phyloP scores from a whole-genome alignment of 2,329 filamentous ascomycete species.

The Phialocephala subalpina region DNA sequence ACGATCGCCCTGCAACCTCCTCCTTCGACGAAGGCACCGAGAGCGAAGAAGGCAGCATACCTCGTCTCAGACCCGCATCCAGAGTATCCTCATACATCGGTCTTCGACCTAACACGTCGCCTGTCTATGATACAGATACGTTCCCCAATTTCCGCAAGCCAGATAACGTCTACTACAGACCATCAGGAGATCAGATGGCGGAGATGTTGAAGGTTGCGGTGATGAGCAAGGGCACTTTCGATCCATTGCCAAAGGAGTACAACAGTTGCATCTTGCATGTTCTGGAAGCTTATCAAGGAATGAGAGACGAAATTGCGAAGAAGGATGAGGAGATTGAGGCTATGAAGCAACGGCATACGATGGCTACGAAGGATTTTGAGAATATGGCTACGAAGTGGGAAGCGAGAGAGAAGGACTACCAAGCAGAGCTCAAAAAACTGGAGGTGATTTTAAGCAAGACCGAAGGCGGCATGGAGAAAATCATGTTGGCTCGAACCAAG shows the following conservation, averaged over 20 bases:
- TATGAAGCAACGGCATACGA: conserved; percentile 36
- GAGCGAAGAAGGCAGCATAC: conserved; percentile 27
- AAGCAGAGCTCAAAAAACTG: conserved; percentile 41
- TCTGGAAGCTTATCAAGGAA: conserved; percentile 41
- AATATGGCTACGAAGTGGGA: conserved; percentile 39
- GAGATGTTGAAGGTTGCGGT: conserved; percentile 44
- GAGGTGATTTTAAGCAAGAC: conserved; percentile 43
- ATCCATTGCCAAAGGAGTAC: conserved; percentile 40
- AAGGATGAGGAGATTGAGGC: conserved; percentile 37
- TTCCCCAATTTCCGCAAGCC: conserved; percentile 35
- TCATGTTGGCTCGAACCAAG: conserved; percentile 40
- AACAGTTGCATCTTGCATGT: conserved; percentile 44
- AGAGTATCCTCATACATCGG: conserved; percentile 40
- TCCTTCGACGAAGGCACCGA: conserved; percentile 26
- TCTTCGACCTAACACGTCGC: conserved; percentile 29
- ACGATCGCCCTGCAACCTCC: conserved; percentile 20
- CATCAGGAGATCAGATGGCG: conserved; percentile 42
- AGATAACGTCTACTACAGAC: conserved; percentile 40
- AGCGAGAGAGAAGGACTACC: conserved; percentile 40
- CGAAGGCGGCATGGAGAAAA: conserved; percentile 41
- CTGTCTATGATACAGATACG: conserved; percentile 26
- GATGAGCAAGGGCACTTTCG: conserved; percentile 41
- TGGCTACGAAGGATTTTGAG: conserved; percentile 40
- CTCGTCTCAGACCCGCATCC: conserved; percentile 32
- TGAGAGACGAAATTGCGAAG: conserved; percentile 31